Base-by-base conservation (phyloP, 208 protist genomes). In the Leishmania arabica region DNA sequence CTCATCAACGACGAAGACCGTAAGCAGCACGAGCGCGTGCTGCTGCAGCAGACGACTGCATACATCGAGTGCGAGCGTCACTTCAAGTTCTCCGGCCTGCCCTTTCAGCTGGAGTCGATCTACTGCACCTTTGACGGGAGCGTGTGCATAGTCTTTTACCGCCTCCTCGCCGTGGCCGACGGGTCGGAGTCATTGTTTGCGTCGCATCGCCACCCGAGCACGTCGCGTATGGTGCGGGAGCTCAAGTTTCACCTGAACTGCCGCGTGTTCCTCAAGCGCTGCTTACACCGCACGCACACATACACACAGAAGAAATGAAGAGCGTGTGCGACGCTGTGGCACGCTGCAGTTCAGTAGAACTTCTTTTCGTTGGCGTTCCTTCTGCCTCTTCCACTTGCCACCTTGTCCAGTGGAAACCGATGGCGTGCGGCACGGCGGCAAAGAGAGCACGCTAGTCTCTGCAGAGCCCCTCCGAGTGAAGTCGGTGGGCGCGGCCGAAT, bases 61-160 rank as follows among this genome's bases (percentile, higher is more conserved):
- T 85, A 90, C 53, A 75, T 87, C 56, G 88, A 91, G 83, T 90
- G 87, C n/a, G 84, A 84, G 68, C 88, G 87, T 6, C 90, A 93
- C 53, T 90, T 95, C 64, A 84, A 84, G 42, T 92, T 94, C 82
- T 84, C 92, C 45, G 89, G 89, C 53, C 83, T 94, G 40, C 90
- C 90, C 8, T 91, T 93, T 60, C 81, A 90, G 68, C 75, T 94
- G 1, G 86, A 90, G 78, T 85, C 87, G 17, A 88, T 93, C 37
- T 86, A 94, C 78, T 87, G 89, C 78, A 92, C 88, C 27, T 92
- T 93, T 71, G 93, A 96, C 75, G 42, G 73, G 27, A 83, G 70
- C 11, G 78, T 93, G 37, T 95, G 89, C 64, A 70, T 92, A n/a
- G 84, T 96, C 13, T 89, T 89, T 71, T 93, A 93, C 78, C 37